Base-by-base conservation (phyloP, 495 filamentous ascomycete species). In the Trichoderma parareesei region DNA sequence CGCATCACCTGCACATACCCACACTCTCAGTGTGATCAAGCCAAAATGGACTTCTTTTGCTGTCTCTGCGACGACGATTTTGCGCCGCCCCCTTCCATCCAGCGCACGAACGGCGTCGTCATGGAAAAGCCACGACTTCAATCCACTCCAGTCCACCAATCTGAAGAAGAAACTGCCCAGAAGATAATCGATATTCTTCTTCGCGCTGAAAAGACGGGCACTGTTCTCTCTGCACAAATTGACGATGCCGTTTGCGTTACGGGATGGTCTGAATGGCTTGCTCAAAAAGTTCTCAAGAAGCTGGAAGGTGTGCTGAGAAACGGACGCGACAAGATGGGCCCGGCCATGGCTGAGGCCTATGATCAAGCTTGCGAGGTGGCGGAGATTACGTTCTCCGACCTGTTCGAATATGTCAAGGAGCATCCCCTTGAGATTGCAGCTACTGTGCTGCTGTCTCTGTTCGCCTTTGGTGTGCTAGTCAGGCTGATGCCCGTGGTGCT, bases 401-500 rank as follows among this genome's bases (percentile, higher is more conserved):
- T 71, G 35, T 61, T 64, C 11, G 62, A 65, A 38, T 66, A 69
- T 37, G 69, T 40, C 43, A 67, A 63, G 41, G 68, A 40, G 38
- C 69, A 71, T 16, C 68, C 69, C 3, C 20, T 38, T 8, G 66
- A 69, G 44, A 53, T 69, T 1, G 69, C 66, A 1, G 67, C 69
- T 0, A 5, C 16, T 40, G 64, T 71, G 44, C 27, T 69, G 18
- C 18, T 69, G 37, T 64, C 81, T 0, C 64, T 84, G 5, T 49
- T 85, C 64, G 83, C 79, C 8, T 37, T 86, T n/a, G 83, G 82
- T 4, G 69, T 86, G 13, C 60, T 85, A 65, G 75, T 71, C 11
- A 3, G 77, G 11, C 43, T 85, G 66, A 65, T 69, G 57, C 82
- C 82, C 8, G 77, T 73, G 72, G 72, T 73, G 20, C 40, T 86